A percentile compares a stretch with the other conserved stretches of the same genome.
phyloP scores from a whole-genome alignment of 495 filamentous ascomycete genomes.

The Amniculicola lignicola region DNA sequence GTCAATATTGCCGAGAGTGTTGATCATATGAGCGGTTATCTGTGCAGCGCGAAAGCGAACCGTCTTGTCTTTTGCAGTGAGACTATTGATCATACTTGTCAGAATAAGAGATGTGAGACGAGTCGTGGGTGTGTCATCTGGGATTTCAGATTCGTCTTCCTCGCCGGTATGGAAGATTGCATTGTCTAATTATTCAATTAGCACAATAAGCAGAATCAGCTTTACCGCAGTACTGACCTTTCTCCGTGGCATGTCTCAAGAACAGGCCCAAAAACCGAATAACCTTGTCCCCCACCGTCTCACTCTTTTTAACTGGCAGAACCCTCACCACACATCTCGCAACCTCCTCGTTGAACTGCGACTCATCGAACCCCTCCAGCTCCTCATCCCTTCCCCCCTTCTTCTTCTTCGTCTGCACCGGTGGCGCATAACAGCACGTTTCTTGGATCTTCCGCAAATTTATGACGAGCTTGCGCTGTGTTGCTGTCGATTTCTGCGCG shows the following conservation, averaged over 20 bases:
- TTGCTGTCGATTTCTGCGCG: conserved; percentile 81
- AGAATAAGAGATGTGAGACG: conserved; percentile 74
- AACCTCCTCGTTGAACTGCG: conserved; percentile 84
- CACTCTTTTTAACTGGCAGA: conserved; percentile 86
- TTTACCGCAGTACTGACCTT: conserved; percentile 50
- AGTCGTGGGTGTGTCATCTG: conserved; percentile 75
- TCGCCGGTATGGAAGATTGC: conserved; percentile 47
- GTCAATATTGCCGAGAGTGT: conserved; percentile 84
- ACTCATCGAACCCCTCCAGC: conserved; percentile 60
- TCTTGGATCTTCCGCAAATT: conserved; percentile 82
- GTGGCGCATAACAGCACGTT: conserved; percentile 74
- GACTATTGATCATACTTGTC: conserved; percentile 62
- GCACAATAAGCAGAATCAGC: neutral
- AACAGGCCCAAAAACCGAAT: conserved; percentile 84
- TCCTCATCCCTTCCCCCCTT: too few species aligned
- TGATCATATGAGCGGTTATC: conserved; percentile 80
- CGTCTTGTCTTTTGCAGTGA: conserved; percentile 82
- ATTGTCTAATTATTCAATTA: conserved; percentile 42
- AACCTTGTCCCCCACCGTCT: conserved; percentile 80
- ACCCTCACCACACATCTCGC: conserved; percentile 75
- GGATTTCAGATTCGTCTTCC: conserved; percentile 55
- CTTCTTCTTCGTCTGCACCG: conserved; percentile 49
- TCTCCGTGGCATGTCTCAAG: conserved; percentile 76
- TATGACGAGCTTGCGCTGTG: conserved; percentile 83
- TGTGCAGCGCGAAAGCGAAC: conserved; percentile 89